Percentiles rank a stretch among this genome's conserved stretches.
phyloP scores from a whole-genome alignment of 495 filamentous ascomycete species.

The Coniosporium apollinis region DNA sequence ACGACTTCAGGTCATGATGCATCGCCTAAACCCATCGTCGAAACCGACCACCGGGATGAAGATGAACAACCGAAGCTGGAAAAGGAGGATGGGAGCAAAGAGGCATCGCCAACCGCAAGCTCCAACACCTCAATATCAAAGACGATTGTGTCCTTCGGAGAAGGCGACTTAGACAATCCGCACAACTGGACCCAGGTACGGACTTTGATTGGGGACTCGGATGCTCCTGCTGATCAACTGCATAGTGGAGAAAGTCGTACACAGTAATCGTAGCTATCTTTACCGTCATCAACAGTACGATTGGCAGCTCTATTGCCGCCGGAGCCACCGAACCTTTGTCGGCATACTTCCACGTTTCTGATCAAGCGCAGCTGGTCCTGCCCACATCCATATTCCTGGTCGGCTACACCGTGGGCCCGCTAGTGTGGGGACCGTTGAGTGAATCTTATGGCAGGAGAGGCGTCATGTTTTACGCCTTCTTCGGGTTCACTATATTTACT shows the following conservation, averaged over 20 bases:
- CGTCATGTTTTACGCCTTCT: constrained; percentile 44
- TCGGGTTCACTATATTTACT: constrained; percentile 47
- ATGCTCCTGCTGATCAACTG: constrained; percentile 3
- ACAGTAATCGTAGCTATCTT: constrained; percentile 40
- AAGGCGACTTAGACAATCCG: constrained; percentile 35
- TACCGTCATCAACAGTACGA: constrained; percentile 57
- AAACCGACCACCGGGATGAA: constrained; percentile 9
- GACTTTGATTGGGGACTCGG: background rate
- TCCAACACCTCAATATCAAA: constrained; percentile 7
- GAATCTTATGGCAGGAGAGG: constrained; percentile 52
- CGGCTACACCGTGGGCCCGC: constrained; percentile 49
- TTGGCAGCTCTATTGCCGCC: constrained; percentile 49
- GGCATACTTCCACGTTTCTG: constrained; percentile 38
- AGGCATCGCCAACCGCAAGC: constrained; percentile 3
- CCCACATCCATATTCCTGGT: constrained; percentile 62
- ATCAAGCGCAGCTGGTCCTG: constrained; percentile 41
- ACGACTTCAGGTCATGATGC: too few relatives aligned
- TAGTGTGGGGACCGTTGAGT: constrained; percentile 52
- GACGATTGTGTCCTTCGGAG: constrained; percentile 31
- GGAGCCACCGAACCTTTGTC: constrained; percentile 43
- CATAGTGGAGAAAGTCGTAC: constrained; percentile 35
- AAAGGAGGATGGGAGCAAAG: constrained; percentile 11
- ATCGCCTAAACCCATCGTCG: too few relatives aligned
- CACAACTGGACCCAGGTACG: constrained; percentile 36
- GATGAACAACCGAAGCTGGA: constrained; percentile 12